Percentiles rank a stretch among this genome's conserved stretches.
These are phyloP conservation scores for Atalantia buxifolia DNA, from an alignment of 345 rosid species.

Conservation along the genomic window DNA sequence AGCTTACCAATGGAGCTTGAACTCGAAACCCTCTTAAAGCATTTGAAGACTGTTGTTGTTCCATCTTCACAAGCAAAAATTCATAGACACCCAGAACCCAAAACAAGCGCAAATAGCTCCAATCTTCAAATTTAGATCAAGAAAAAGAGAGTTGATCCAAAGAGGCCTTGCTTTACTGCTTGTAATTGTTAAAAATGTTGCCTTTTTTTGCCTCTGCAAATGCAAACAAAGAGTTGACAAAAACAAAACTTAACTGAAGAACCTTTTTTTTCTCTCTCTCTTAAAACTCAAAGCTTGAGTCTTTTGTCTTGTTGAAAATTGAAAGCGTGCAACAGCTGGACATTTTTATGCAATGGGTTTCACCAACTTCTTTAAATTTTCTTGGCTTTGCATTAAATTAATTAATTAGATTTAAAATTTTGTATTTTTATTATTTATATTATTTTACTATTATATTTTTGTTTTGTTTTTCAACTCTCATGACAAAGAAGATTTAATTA, in stretches of 20 bases:
- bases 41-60: constrained; percentile 51
- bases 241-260: background rate
- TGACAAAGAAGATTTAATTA: constrained; percentile 6
- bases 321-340: constrained; percentile 11
- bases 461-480: background rate
- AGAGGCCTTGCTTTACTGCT: background rate
- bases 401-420: background rate
- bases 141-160: constrained; percentile 7
- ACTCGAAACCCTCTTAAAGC: constrained; percentile 54
- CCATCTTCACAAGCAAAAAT: constrained; percentile 48
- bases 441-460: background rate
- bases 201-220: constrained; percentile 11
- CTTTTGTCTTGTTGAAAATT: background rate
- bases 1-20: constrained; percentile 80
- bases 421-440: background rate
- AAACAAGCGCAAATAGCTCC: constrained; percentile 1
- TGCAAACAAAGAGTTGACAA: constrained; percentile 18
- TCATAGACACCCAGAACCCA: constrained; percentile 21
- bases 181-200: background rate
- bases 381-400: background rate
- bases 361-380: constrained; percentile 16
- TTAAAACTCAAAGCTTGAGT: background rate
- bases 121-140: background rate
- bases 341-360: constrained; percentile 6
- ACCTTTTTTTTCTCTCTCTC: background rate